Evolutionary conservation across 331 rosid genomes (phyloP).

Genomic region (Pyracantha coccinea): DNA sequence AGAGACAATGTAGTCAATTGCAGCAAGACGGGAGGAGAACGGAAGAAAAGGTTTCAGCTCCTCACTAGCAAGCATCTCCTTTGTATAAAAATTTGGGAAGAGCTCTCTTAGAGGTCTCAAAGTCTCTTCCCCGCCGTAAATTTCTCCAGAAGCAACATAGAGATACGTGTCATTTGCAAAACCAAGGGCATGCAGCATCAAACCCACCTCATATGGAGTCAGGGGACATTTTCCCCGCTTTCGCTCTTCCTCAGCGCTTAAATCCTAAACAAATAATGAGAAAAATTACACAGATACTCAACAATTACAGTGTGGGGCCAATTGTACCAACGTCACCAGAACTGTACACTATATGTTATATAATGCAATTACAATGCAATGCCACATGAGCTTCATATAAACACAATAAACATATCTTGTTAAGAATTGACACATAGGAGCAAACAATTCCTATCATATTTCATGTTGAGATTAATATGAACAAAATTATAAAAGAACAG

Average conservation of each 20-base stretch:
- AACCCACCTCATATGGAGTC: conserved; percentile 93
- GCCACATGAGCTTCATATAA: background rate
- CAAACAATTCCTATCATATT: conserved; percentile 4
- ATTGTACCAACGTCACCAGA: background rate
- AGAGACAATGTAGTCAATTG: conserved; percentile 89
- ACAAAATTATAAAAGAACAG: conserved; percentile 11
- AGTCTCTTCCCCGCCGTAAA: conserved; percentile 96
- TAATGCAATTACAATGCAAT: background rate
- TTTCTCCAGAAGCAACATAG: conserved; percentile 95
- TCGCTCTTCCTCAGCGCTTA: conserved; percentile 81
- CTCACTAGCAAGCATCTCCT: conserved; percentile 82
- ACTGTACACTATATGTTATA: background rate
- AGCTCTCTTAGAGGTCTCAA: conserved; percentile 84
- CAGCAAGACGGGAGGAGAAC: conserved; percentile 94
- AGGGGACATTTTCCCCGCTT: conserved; percentile 97
- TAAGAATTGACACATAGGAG: background rate
- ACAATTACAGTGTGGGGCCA: background rate
- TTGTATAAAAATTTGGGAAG: conserved; percentile 84
- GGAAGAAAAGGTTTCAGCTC: conserved; percentile 86
- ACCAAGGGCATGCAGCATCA: conserved; percentile 91
- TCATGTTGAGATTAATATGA: conserved; percentile 3
- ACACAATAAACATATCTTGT: background rate
- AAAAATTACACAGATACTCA: conserved; percentile 11
- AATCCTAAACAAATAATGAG: conserved; percentile 42
- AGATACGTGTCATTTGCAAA: conserved; percentile 77